These are phyloP conservation scores for Trichoderma lentiforme DNA, from an alignment of 2,329 filamentous ascomycete species.

Conservation along the genomic window DNA sequence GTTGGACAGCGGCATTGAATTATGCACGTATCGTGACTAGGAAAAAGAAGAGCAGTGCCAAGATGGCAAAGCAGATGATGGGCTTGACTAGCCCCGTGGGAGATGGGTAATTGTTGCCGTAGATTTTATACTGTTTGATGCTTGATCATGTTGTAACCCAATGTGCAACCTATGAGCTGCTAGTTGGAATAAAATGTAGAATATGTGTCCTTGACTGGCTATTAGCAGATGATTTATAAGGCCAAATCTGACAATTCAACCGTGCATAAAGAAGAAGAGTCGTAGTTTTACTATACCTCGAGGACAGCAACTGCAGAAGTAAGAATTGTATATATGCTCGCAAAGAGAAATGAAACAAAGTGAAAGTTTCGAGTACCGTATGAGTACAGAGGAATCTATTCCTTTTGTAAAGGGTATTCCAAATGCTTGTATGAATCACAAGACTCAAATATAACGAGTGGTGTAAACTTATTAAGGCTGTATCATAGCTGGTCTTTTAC, in stretches of 20 bases:
- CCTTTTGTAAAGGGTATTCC: not conserved
- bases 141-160: not conserved
- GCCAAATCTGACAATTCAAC: not conserved
- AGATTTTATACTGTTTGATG: not conserved
- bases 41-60: not conserved
- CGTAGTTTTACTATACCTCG: not conserved
- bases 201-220: not conserved
- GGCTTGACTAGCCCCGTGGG: not conserved
- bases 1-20: not conserved
- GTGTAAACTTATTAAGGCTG: not conserved
- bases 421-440: not conserved
- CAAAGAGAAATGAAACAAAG: not conserved
- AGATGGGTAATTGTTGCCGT: not conserved
- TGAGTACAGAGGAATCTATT: not conserved
- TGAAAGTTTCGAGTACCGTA: not conserved
- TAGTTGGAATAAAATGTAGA: not conserved
- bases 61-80: not conserved
- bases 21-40: not conserved
- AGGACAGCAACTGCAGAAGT: not conserved
- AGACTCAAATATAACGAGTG: not conserved
- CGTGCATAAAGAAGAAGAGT: not conserved
- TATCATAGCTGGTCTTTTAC: not conserved
- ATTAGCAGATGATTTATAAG: not conserved
- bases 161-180: not conserved
- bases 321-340: not conserved